Conservation (phyloP, 805 yeast species). For the Suhomyces faveliae region DNA sequence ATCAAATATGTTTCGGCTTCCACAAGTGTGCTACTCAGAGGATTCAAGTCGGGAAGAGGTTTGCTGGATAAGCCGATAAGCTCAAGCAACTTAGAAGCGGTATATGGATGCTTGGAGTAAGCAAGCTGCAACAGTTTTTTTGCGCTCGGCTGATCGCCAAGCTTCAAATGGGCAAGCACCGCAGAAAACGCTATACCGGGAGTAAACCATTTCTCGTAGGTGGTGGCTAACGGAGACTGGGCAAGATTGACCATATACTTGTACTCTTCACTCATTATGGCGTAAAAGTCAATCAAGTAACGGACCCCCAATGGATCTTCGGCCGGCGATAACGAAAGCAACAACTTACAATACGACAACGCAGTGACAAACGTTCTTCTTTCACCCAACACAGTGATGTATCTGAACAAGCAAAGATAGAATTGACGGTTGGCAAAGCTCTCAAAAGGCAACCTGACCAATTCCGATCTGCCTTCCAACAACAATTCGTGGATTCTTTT, state of each 20-base stretch:
- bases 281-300: constrained; percentile 77
- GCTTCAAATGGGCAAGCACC: constrained; percentile 57
- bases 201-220: constrained; percentile 66
- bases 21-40: constrained; percentile 34
- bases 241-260: constrained; percentile 58
- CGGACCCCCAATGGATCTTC: constrained; percentile 86
- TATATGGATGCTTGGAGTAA: constrained; percentile 54
- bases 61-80: constrained; percentile 39
- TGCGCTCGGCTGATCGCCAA: constrained; percentile 47
- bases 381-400: constrained; percentile 67
- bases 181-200: constrained; percentile 69
- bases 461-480: constrained; percentile 49
- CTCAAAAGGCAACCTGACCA: constrained; percentile 73
- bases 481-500: constrained; percentile 49
- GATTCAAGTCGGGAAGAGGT: constrained; percentile 13
- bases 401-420: constrained; percentile 69
- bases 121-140: constrained; percentile 47
- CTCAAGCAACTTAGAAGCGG: constrained; percentile 51
- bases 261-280: constrained; percentile 63
- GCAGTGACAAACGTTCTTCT: constrained; percentile 80
- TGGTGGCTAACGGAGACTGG: constrained; percentile 52
- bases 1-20: constrained; percentile 58
- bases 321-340: constrained; percentile 67
- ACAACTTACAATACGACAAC: constrained; percentile 65
- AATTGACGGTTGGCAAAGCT: constrained; percentile 74